Base-by-base conservation (phyloP, 352 stramenopile species). In the Globisporangium megalacanthum region DNA sequence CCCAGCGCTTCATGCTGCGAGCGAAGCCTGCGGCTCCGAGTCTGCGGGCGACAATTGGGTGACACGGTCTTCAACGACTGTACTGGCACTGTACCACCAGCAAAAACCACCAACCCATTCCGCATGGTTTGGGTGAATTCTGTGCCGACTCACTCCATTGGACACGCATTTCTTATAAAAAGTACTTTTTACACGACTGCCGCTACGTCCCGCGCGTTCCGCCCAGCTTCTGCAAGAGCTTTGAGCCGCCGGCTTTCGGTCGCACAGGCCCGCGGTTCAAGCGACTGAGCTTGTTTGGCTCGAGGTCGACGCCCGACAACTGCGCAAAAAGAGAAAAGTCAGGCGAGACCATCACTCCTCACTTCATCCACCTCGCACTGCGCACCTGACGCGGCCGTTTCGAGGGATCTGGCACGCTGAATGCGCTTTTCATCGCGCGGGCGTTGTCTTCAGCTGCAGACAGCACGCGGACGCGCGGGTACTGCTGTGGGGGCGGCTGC, bases 211-310 rank as follows among this genome's bases (percentile, higher is more conserved):
- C 56, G 15, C 56, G 56, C 31, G 56, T 64, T 3, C 72, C 66
- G 6, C 72, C 71, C 31, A 91, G 82, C 67, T 91, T 91, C 60
- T 88, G 80, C 74, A 90, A 66, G 42, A 91, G 73, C 50, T 91
- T 91, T 9, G 75, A 86, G 11, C 62, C 67, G 17, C 61, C 58
- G 17, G 67, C 63, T 36, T 77, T 75, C 25, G 61, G 68, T 39
- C 70, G 71, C 59, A 25, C 71, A 46, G 61, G 77, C 72, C 59
- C 60, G 44, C 77, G 69, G 41, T 70, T 71, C 17, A 83, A 39
- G 45, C 77, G 73, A 35, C 66, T 70, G 3, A 70, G 50, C 58
- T 90, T 90, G 60, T 66, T 79, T 7, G 75, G 73, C 58, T 90
- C 80, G 47, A 65, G 67, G 54, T 90, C 79, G 5, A 54, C 63